A percentile compares a stretch with the other conserved stretches of the same genome.
phyloP scores from a whole-genome alignment of 768 basidiomycete genomes.

The Scleroderma bovista region DNA sequence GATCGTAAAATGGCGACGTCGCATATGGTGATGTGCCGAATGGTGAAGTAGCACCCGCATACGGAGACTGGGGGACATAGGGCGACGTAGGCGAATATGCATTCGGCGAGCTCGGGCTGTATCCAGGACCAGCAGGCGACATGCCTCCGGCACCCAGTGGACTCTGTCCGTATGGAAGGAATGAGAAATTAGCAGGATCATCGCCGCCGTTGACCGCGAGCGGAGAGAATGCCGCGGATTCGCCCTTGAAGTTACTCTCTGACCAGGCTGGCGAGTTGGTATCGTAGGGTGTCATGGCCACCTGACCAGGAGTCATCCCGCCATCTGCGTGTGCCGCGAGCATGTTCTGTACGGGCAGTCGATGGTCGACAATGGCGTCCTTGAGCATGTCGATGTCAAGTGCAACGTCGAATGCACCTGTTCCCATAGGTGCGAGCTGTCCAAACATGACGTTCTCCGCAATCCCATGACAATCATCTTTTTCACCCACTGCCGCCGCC shows the following conservation, averaged over 20 bases:
- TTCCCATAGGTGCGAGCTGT: conserved; percentile 99
- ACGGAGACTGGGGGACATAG: conserved; percentile 82
- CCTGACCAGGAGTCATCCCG: conserved; percentile 87
- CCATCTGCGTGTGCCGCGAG: conserved; percentile 75
- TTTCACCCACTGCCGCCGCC: conserved; percentile 95
- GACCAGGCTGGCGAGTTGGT: conserved; percentile 84
- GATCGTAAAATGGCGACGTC: conserved; percentile 79
- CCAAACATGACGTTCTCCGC: conserved; percentile 99
- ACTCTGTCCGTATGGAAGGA: conserved; percentile 78
- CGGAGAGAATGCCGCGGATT: conserved; percentile 91
- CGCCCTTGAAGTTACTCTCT: conserved; percentile 72
- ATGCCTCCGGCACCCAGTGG: conserved; percentile 79
- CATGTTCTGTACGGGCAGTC: conserved; percentile 80
- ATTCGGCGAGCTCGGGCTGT: conserved; percentile 89
- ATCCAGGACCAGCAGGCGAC: conserved; percentile 84
- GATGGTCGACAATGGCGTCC: conserved; percentile 96
- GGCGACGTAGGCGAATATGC: conserved; percentile 88
- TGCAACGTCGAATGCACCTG: conserved; percentile 92
- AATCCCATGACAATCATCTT: conserved; percentile 96
- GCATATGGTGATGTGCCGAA: conserved; percentile 78
- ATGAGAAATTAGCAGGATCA: conserved; percentile 69
- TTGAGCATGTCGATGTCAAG: conserved; percentile 98
- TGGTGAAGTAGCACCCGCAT: conserved; percentile 75
- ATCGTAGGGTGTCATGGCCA: conserved; percentile 96
- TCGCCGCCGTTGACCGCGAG: conserved; percentile 84